Percentiles rank a stretch among this genome's conserved stretches.
These are phyloP conservation scores for Stellera chamaejasme DNA, from an alignment of 345 rosid genomes.

Conservation along the genomic window DNA sequence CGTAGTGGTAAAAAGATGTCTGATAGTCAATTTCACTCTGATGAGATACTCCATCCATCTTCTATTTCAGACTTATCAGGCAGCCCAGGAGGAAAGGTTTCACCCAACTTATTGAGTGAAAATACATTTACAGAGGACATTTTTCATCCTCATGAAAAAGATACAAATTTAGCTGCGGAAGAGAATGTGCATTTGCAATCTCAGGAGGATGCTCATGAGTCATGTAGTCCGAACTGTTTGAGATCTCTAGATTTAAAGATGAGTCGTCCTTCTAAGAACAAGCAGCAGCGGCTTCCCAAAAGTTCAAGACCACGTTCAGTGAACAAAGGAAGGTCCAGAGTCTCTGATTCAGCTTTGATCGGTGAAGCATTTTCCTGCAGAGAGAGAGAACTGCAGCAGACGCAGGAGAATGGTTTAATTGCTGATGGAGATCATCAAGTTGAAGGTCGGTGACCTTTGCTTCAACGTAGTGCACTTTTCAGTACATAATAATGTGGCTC, in stretches of 20 bases:
- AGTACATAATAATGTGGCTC: neutral
- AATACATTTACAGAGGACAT: constrained; percentile 19
- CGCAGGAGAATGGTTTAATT: constrained; percentile 28
- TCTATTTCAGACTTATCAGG: constrained; percentile 23
- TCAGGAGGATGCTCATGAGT: constrained; percentile 14
- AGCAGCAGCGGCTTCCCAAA: constrained; percentile 21
- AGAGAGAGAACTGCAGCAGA: constrained; percentile 23
- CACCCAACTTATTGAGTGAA: constrained; percentile 15
- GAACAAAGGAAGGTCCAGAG: constrained; percentile 39
- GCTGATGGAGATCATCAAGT: constrained; percentile 8
- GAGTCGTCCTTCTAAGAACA: constrained; percentile 26
- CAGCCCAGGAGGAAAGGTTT: too few species aligned
- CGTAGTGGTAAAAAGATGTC: constrained; percentile 17
- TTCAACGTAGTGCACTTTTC: too few species aligned
- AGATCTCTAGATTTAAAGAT: constrained; percentile 19
- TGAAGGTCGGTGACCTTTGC: too few species aligned
- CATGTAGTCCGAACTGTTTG: constrained; percentile 12
- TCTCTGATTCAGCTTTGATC: constrained; percentile 28
- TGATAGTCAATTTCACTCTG: constrained; percentile 13
- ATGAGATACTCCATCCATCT: constrained; percentile 20
- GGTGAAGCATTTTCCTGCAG: constrained; percentile 29
- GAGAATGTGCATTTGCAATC: constrained; percentile 18
- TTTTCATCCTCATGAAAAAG: constrained; percentile 16
- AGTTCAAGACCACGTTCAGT: constrained; percentile 36
- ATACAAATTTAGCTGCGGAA: constrained; percentile 18